Base-by-base conservation (phyloP, 805 yeast genomes). In the Lipomyces chichibuensis region DNA sequence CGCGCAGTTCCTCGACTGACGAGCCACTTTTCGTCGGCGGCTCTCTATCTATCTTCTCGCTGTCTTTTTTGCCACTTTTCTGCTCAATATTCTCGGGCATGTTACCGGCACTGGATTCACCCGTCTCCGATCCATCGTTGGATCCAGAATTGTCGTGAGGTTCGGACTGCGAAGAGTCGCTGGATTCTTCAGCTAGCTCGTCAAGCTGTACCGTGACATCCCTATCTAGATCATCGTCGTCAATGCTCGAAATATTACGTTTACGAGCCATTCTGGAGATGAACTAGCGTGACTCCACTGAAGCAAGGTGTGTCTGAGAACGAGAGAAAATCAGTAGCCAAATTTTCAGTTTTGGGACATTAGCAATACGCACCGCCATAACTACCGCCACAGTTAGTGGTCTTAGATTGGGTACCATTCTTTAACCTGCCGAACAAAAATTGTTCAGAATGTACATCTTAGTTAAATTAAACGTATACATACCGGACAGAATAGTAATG, bases 1-100 rank as follows among this genome's bases (percentile, higher is more conserved):
- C 89, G 74, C 93, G 87, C 67, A 95, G 83, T 72, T 86, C 89
- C 4, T 84, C 84, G 59, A 92, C 79, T 51, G 87, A 85, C 66
- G 70, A 63, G 7, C 68, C 5, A n/a, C 62, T 55, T 33, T 35
- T 27, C 13, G 9, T 43, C 27, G 20, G 2, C 33, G n/a, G 32
- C 23, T 14, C 46, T 39, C 29, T 57, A 27, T 13, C 27, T 49
- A 6, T 35, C 13, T 23, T 35, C 8, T 33, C 17, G 23, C 35
- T 57, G 35, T 66, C 72, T 39, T 69, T 70, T 20, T 69, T 69
- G 29, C 33, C 35, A n/a, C 33, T 58, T 37, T 39, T 29, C 23
- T 27, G 39, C 37, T 55, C 25, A 14, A 29, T 25, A 17, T 27
- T 32, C 39, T 17, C 29, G 32, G 27, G 6, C 33, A 3, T 14